Conservation (phyloP, 495 filamentous ascomycete genomes). For the Niebla homalea region DNA sequence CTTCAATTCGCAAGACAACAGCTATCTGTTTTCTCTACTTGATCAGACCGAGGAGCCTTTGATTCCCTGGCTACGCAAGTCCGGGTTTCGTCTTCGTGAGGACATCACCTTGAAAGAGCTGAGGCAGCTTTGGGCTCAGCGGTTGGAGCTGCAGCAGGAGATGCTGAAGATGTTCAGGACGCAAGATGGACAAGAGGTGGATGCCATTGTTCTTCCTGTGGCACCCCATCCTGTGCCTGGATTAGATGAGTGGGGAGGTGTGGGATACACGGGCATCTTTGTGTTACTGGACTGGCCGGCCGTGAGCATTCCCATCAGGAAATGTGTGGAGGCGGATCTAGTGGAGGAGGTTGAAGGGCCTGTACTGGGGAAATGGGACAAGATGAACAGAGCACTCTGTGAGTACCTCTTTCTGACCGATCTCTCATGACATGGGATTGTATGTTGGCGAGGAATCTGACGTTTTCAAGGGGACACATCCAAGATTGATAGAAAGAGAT, state of each 20-base stretch:
- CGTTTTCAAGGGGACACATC: slow-evolving; percentile 32
- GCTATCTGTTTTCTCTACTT: slow-evolving; percentile 39
- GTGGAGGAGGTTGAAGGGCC: slow-evolving; percentile 30
- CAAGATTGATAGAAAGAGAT: slow-evolving; percentile 40
- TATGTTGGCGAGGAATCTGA: slow-evolving; percentile 2
- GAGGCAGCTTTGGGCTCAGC: slow-evolving; percentile 36
- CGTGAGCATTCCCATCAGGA: slow-evolving; percentile 41
- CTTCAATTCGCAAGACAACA: slow-evolving; percentile 42
- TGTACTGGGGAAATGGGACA: slow-evolving; percentile 44
- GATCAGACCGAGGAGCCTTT: slow-evolving; percentile 41
- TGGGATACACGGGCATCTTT: slow-evolving; percentile 47
- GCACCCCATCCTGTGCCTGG: slow-evolving; percentile 50
- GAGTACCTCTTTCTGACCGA: slow-evolving; percentile 20
- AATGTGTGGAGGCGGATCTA: slow-evolving; percentile 35
- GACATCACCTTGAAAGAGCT: slow-evolving; percentile 29
- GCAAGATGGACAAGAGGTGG: slow-evolving; percentile 24
- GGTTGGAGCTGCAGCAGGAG: slow-evolving; percentile 35
- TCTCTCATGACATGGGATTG: not conserved
- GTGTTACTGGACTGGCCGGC: slow-evolving; percentile 50
- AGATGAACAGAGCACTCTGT: slow-evolving; percentile 47
- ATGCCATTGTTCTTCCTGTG: slow-evolving; percentile 42
- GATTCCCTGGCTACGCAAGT: slow-evolving; percentile 42
- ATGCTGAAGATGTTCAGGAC: slow-evolving; percentile 42
- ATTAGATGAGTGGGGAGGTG: slow-evolving; percentile 49
- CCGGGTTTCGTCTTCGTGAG: slow-evolving; percentile 29